Evolutionary conservation across 192 early-diverging fungal genomes (phyloP), one percentile per base, ranked within the genome.

Genomic region (Backusella tuberculispora): DNA sequence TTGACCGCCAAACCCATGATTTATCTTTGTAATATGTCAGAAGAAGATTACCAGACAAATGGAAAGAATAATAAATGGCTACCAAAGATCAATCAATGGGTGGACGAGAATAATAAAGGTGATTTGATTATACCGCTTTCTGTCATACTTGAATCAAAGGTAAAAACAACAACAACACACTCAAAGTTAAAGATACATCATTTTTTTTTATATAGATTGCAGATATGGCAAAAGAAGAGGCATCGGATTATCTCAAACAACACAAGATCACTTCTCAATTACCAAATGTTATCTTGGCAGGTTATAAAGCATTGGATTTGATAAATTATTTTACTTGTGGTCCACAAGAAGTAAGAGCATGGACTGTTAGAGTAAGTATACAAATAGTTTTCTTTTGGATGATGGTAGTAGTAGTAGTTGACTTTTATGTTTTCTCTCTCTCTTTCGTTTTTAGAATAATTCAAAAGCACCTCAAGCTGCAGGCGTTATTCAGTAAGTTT

Each of bases 1-100:
- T 81, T 95, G 44, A 93, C 94, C 0, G 93, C 93, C 37, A 95
- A 95, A 74, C 94, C 94, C 0, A 90, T 91, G 73, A 85, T 93
- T 15, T 88, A 88, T 66, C 84, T 94, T 41, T 85, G 84, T 83
- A 95, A 95, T 80, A 83, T 93, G 42, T 85, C 81, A 44, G 88
- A 92, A 69, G 78, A 90, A 4, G 92, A 93, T 43, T 95, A 91
- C 66, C 65, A 84, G 42, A 45, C 85, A 38, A 87, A 88, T 45
- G 88, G 91, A 73, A 91, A 34, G 2, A 34, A 34, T 34, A 34
- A 92, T 82, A 78, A 85, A 79, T 90, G 72, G 66, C 71, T 92
- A 29, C 76, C 84, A 9, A 88, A 86, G 65, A 92, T 95, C 48
- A 81, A 90, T 75, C 80, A 80, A 45, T 93, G 91, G 91, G 88